Evolutionary conservation across 2,329 filamentous ascomycete species (phyloP), one percentile per base, ranked within the genome.

Genomic region (Aspergillus awamori): DNA sequence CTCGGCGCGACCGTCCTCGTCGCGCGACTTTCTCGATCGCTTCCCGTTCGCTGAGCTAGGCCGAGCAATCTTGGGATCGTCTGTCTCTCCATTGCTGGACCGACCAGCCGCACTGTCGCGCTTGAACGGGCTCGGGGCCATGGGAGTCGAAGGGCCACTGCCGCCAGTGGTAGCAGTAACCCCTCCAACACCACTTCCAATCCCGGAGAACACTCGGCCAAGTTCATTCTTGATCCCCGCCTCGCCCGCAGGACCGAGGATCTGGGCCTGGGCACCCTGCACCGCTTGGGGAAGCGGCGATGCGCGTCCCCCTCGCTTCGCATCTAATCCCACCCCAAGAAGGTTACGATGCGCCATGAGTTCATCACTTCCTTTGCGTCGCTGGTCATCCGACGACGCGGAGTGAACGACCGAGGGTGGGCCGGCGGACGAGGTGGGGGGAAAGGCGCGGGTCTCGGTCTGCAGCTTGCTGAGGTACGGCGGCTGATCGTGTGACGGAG

Each of bases 141-240:
- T 80, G 11, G 85, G 86, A 7, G 85, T 87, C 1, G 82, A 80
- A 10, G 79, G 79, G 15, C 82, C 81, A 65, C 82, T 83, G n/a
- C 76, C 80, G 38, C 80, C 77, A 36, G 81, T 77, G 13, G 77
- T 77, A 47, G 79, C 79, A 20, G 82, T 82, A 28, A 79, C 78
- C 64, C 82, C 83, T 30, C 86, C 86, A 17, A 89, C 81, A 38
- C 88, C 88, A 74, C 86, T 88, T 15, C 88, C 93, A 67, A 98
- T 92, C n/a, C 94, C 94, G 17, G 92, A 92, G 77, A 97, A 97
- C 84, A 97, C 96, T 64, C 92, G 89, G 28, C 93, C 93, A 74
- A 97, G 93, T 74, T 97, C 94, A 73, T 89, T 96, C 82, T 97
- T 97, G 72, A 97, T 96, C 47, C 90, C 90, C 10, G 92, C 90